These are phyloP conservation scores for Aureobasidium vineae DNA, from an alignment of 2,329 filamentous ascomycete species.

Conservation along the genomic window DNA sequence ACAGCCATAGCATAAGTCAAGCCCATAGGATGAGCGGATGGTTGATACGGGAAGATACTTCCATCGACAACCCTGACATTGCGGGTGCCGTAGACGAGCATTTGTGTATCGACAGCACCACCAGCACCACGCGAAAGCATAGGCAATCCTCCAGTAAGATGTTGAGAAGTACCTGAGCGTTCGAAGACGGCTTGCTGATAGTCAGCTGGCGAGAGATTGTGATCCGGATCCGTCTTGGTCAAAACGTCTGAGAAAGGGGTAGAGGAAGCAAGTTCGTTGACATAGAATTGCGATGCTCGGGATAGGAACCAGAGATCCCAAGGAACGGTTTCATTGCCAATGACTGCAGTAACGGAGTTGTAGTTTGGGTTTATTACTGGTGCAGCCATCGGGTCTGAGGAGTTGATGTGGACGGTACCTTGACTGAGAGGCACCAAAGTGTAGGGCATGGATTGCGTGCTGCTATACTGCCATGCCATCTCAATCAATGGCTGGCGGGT, in stretches of 20 bases:
- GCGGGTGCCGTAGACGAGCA: conserved; percentile 37
- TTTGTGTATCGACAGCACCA: conserved; percentile 38
- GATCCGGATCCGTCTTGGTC: conserved; percentile 1
- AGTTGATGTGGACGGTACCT: conserved; percentile 27
- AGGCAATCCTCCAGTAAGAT: conserved; percentile 26
- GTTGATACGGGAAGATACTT: conserved; percentile 38
- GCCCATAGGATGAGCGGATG: conserved; percentile 38
- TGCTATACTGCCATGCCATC: conserved; percentile 28
- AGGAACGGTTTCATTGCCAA: not conserved
- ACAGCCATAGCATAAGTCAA: conserved; percentile 19
- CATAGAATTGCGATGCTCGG: conserved; percentile 13
- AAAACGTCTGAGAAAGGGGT: not conserved
- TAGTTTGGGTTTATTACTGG: conserved; percentile 36
- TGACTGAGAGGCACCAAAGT: conserved; percentile 26
- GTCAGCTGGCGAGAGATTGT: not conserved
- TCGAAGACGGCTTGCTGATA: conserved; percentile 13
- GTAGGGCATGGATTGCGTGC: conserved; percentile 27
- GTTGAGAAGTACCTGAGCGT: conserved; percentile 16
- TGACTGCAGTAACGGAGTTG: conserved; percentile 8
- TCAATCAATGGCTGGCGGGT: conserved; percentile 27
- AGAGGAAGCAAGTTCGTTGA: not conserved
- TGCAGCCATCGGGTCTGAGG: conserved; percentile 30
- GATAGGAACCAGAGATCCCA: conserved; percentile 19
- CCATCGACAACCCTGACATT: conserved; percentile 41
- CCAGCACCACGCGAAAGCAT: conserved; percentile 37